Conservation (phyloP, 805 yeast species). For the Maudiozyma pseudohumilis region DNA sequence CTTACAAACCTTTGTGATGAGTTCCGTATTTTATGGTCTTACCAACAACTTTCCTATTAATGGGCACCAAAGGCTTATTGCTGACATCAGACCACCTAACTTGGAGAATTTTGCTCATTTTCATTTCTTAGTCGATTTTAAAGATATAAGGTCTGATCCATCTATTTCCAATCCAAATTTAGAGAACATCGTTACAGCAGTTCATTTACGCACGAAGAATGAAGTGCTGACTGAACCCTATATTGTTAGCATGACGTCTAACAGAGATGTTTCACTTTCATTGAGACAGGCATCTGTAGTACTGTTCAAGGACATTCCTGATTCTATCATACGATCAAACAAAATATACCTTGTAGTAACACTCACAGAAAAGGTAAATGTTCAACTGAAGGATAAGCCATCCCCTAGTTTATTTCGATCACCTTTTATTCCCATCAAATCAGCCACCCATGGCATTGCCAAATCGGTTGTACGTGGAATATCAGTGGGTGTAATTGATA, state of each 20-base stretch:
- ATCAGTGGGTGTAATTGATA: conserved; percentile 82
- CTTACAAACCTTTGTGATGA: conserved; percentile 53
- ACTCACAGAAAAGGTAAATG: conserved; percentile 48
- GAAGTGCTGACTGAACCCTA: conserved; percentile 71
- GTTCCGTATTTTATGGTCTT: conserved; percentile 61
- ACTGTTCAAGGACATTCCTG: conserved; percentile 64
- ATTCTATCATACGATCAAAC: conserved; percentile 48
- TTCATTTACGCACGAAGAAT: conserved; percentile 56
- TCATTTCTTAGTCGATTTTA: conserved; percentile 69
- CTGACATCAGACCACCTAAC: conserved; percentile 38
- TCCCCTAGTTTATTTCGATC: conserved; percentile 13
- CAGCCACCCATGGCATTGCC: conserved; percentile 9
- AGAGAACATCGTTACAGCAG: conserved; percentile 56
- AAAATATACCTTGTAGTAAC: conserved; percentile 69
- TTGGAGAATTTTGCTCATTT: conserved; percentile 39
- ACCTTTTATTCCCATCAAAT: conserved; percentile 20
- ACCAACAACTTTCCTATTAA: conserved; percentile 58
- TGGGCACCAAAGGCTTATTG: conserved; percentile 27
- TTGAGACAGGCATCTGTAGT: conserved; percentile 71
- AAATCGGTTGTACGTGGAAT: conserved; percentile 56
- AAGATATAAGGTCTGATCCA: conserved; percentile 52
- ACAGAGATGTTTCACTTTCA: conserved; percentile 38
- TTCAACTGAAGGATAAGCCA: conserved; percentile 27
- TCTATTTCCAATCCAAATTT: conserved; percentile 54
- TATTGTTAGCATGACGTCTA: conserved; percentile 52